Base-by-base conservation (phyloP, 768 basidiomycete species). In the Thelephora aurantiotincta region DNA sequence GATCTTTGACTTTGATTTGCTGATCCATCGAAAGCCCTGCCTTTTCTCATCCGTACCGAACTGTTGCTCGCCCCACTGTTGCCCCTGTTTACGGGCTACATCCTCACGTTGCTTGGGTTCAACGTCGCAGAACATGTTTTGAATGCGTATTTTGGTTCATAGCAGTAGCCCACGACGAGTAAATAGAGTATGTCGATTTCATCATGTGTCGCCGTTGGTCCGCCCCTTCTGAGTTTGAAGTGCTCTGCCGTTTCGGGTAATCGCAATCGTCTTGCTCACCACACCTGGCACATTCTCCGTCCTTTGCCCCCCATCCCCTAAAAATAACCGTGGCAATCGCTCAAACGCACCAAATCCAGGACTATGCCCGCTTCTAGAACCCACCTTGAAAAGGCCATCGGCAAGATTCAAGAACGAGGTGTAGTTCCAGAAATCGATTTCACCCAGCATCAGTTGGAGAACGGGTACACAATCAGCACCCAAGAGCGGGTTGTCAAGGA, bases 401-500 rank as follows among this genome's bases (percentile, higher is more conserved):
- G 73, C 57, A 71, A 81, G 65, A 81, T 82, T 35, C 63, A 69
- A 48, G 65, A 66, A 50, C 73, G 68, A 46, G 26, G 60, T 5
- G 50, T 65, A 14, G 63, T 78, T 6, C 75, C 77, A 13, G 73
- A 78, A 45, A 73, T 90, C 62, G 92, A 97, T 71, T 94, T 83
- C 59, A 92, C 93, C 4, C 85, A 88, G 57, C 91, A 97, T 64
- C 69, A 78, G 51, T 78, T 94, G 51, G 96, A 98, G 50, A 92
- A 96, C 65, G 96, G 96, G 20, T 82, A 76, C 56, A 71, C 80
- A 45, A 83, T 96, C 58, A 87, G 80, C 65, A 98, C 96, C 11
- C 88, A 90, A 58, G 93, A 97, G 65, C 78, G 94, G 55, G 89
- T 96, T 42, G 78, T 97, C 59, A 97, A 97, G 66, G 94, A 98